Percentiles rank a stretch among this genome's conserved stretches.
Conservation (phyloP, 1,284 basidiomycete species). For the Moesziomyces sp. region DNA sequence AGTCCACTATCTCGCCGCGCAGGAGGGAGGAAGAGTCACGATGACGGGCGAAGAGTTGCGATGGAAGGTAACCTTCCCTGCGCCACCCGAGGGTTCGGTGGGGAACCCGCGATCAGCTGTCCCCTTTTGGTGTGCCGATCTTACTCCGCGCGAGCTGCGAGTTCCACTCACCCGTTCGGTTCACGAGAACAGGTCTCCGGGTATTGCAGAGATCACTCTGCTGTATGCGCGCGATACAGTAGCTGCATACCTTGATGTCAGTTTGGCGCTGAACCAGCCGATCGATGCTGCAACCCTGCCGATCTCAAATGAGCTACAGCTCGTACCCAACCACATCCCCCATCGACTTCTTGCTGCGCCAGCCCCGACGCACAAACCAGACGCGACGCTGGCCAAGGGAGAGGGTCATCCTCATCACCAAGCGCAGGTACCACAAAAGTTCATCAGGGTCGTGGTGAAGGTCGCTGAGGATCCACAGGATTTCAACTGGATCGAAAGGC, state of each 20-base stretch:
- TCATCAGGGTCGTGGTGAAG: slow-evolving; percentile 33
- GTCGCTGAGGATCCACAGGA: slow-evolving; percentile 49
- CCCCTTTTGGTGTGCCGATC: slow-evolving; percentile 55
- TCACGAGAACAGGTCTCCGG: slow-evolving; percentile 45
- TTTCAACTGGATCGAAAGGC: slow-evolving; percentile 29
- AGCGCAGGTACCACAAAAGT: neutral
- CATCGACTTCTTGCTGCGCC: slow-evolving; percentile 15
- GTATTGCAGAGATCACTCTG: slow-evolving; percentile 46
- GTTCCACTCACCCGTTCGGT: slow-evolving; percentile 27
- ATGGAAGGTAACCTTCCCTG: slow-evolving; percentile 56
- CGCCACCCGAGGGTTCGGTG: slow-evolving; percentile 4
- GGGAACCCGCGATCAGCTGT: slow-evolving; percentile 28
- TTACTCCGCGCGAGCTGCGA: slow-evolving; percentile 35
- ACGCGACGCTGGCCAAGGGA: slow-evolving; percentile 2
- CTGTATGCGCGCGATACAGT: slow-evolving; percentile 37
- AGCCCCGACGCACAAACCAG: slow-evolving; percentile 8
- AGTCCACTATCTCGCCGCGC: slow-evolving; percentile 24
- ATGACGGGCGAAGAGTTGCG: slow-evolving; percentile 35
- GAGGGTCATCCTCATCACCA: slow-evolving; percentile 17
- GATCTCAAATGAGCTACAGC: slow-evolving; percentile 23
- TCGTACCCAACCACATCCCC: slow-evolving; percentile 35
- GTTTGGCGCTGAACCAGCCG: slow-evolving; percentile 28
- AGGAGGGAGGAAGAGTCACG: slow-evolving; percentile 39
- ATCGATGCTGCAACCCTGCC: slow-evolving; percentile 27
- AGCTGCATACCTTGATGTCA: slow-evolving; percentile 24